phyloP scores from a whole-genome alignment of 2,329 filamentous ascomycete genomes.

The Hortaea sp. region DNA sequence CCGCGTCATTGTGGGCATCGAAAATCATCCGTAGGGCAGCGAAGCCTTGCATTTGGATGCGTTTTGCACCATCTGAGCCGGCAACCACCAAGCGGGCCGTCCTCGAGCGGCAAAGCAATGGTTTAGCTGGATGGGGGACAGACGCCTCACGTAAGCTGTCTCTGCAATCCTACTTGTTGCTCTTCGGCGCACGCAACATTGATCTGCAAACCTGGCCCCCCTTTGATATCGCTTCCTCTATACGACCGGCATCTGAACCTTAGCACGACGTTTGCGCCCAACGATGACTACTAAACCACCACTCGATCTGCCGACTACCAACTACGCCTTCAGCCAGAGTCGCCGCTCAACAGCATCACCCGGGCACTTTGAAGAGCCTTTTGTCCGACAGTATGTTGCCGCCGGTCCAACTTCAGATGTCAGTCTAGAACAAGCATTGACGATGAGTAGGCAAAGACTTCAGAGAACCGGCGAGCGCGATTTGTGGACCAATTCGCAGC shows the following conservation, averaged over 20 bases:
- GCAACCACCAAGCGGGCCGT: not conserved
- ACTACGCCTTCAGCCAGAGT: slow-evolving; percentile 18
- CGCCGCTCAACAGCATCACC: slow-evolving; percentile 7
- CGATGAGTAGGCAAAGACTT: slow-evolving; percentile 15
- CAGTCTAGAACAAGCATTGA: not conserved
- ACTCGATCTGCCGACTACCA: slow-evolving; percentile 7
- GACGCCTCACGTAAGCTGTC: slow-evolving; percentile 1
- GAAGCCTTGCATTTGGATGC: not conserved
- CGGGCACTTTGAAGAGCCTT: slow-evolving; percentile 10
- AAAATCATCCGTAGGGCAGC: slow-evolving; percentile 1
- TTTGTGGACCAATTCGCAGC: slow-evolving; percentile 18
- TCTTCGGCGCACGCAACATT: not conserved
- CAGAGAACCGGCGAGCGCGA: slow-evolving; percentile 16
- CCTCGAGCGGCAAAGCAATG: not conserved
- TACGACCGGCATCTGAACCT: not conserved
- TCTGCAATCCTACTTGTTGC: not conserved
- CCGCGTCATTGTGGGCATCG: slow-evolving; percentile 4
- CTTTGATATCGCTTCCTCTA: not conserved
- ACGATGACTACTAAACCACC: slow-evolving; percentile 10
- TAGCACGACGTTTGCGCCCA: not conserved
- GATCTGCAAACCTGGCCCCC: slow-evolving; percentile 4
- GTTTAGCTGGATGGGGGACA: not conserved
- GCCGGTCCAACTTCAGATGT: not conserved
- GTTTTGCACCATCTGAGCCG: not conserved
- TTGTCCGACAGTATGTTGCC: slow-evolving; percentile 11